Evolutionary conservation across 1,284 basidiomycete species (phyloP).

Genomic region (Inonotus obliquus): DNA sequence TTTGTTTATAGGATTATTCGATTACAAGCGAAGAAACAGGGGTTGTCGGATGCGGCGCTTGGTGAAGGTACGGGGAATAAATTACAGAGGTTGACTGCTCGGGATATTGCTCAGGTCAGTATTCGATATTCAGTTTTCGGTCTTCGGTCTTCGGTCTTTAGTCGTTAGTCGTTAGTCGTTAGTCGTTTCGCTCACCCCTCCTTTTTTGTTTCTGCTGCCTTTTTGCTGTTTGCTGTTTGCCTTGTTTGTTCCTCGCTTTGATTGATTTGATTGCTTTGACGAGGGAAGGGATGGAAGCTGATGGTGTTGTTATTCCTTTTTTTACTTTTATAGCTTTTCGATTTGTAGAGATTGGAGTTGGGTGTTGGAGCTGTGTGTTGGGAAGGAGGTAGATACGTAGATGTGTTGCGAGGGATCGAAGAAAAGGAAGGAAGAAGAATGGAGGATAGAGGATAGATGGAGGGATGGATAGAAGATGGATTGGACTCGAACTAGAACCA

Average conservation of each 20-base stretch:
- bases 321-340: background rate
- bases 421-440: background rate
- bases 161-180: no score
- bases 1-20: constrained; percentile 58
- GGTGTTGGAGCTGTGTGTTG: no score
- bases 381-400: no score
- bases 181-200: no score
- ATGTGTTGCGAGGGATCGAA: no score
- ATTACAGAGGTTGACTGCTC: constrained; percentile 20
- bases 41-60: constrained; percentile 60
- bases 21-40: constrained; percentile 61
- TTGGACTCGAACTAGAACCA: no score
- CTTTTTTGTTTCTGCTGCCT: background rate
- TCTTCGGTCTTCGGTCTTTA: no score
- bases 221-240: no score
- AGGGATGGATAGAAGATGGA: background rate
- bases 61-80: constrained; percentile 58
- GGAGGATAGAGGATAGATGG: background rate
- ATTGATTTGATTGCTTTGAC: no score
- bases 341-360: background rate
- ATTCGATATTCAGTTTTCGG: no score
- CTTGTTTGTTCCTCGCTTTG: no score
- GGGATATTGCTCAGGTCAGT: constrained; percentile 20
- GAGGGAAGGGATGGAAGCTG: background rate
- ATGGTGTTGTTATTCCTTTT: no score